Percentiles rank a stretch among this genome's conserved stretches.
phyloP scores from a whole-genome alignment of 1,284 basidiomycete genomes.

The Microstroma glucosiphilum region DNA sequence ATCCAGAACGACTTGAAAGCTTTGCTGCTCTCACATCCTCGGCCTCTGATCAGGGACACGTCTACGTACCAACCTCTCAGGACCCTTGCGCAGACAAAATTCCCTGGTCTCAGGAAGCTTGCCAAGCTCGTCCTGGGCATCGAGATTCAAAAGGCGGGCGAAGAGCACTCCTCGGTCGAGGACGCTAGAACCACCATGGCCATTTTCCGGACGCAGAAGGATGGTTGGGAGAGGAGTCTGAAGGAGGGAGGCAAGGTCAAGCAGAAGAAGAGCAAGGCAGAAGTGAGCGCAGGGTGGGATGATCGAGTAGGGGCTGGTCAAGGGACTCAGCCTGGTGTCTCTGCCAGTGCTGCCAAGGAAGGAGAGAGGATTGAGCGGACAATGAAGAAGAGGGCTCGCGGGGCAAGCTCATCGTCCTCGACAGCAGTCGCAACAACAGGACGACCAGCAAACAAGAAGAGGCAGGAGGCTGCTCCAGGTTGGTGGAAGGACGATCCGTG shows the following conservation, averaged over 20 bases:
- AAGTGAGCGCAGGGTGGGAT: conserved; percentile 21
- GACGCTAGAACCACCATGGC: conserved; percentile 96
- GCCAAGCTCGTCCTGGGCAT: conserved; percentile 74
- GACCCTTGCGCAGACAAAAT: conserved; percentile 58
- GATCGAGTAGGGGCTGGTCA: conserved; percentile 9
- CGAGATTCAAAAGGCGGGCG: conserved; percentile 64
- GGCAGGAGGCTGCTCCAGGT: conserved; percentile 17
- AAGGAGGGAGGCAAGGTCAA: conserved; percentile 18
- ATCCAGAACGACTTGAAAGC: conserved; percentile 85
- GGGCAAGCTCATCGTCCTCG: neutral
- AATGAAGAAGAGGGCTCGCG: neutral
- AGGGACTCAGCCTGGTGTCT: neutral
- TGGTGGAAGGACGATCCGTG: conserved; percentile 32
- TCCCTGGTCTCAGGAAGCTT: conserved; percentile 72
- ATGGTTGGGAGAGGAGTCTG: conserved; percentile 65
- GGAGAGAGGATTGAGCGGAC: neutral
- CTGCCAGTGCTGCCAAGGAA: neutral
- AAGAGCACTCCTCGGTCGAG: conserved; percentile 53
- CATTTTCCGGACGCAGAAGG: conserved; percentile 77
- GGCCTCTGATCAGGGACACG: conserved; percentile 73
- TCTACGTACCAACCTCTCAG: conserved; percentile 59
- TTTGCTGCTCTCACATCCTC: conserved; percentile 82
- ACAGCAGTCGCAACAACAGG: conserved; percentile 8
- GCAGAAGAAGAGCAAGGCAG: conserved; percentile 9
- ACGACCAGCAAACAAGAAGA: conserved; percentile 12